Evolutionary conservation across 2,329 filamentous ascomycete species (phyloP).

Genomic region (Fusarium penzigii): DNA sequence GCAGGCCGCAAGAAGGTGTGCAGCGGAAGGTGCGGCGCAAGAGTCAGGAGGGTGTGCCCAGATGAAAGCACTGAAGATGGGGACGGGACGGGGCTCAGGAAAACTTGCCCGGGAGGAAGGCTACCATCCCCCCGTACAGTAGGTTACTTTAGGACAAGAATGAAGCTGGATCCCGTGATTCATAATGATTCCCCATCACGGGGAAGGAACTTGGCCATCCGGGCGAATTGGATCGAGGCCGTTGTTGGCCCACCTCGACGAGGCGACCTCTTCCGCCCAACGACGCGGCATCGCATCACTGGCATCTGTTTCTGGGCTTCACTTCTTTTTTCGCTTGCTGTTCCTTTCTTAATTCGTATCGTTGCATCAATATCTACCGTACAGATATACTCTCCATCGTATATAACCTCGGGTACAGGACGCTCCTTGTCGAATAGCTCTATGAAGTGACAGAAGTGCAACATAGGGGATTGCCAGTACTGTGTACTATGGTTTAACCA

Average conservation of each 20-base stretch:
- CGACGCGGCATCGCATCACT: neutral
- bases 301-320: neutral
- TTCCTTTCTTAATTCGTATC: too few species aligned
- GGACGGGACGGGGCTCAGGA: neutral
- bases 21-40: neutral
- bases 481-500: too few species aligned
- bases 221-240: slow-evolving; percentile 30
- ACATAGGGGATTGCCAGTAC: too few species aligned
- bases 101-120: too few species aligned
- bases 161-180: slow-evolving; percentile 24
- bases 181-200: slow-evolving; percentile 25
- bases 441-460: too few species aligned
- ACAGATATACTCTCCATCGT: too few species aligned
- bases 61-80: neutral
- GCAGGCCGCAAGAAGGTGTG: too few species aligned
- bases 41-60: neutral
- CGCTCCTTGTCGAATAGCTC: too few species aligned
- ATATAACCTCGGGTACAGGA: too few species aligned
- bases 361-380: too few species aligned
- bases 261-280: slow-evolving; percentile 4
- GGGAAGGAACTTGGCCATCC: slow-evolving; percentile 26
- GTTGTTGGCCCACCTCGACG: slow-evolving; percentile 16
- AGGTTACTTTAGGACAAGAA: slow-evolving; percentile 13
- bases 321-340: neutral
- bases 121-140: too few species aligned